phyloP scores from a whole-genome alignment of 768 basidiomycete species.

The Suillus occidentalis region DNA sequence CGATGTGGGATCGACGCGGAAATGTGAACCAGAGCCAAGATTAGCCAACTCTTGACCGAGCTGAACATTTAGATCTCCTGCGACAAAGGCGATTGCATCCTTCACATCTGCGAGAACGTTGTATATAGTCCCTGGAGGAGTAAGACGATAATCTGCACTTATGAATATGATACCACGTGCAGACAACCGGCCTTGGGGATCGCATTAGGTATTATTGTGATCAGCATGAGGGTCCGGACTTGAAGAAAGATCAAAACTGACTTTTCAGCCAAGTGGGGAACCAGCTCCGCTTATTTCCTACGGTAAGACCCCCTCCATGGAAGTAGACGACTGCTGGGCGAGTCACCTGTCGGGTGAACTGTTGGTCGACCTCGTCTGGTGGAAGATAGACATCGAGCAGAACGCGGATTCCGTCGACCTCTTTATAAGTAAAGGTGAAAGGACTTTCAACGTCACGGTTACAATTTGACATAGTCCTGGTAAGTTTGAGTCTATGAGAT shows the following conservation, averaged over 20 bases:
- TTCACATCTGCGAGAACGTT: conserved; percentile 58
- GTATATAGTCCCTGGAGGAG: conserved; percentile 52
- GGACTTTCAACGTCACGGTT: conserved; percentile 11
- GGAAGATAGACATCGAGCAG: conserved; percentile 37
- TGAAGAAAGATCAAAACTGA: conserved; percentile 27
- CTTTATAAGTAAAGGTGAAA: conserved; percentile 39
- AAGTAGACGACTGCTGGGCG: conserved; percentile 39
- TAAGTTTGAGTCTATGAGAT: not conserved
- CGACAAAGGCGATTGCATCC: conserved; percentile 53
- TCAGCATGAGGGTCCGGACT: not conserved
- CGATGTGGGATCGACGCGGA: conserved; percentile 41
- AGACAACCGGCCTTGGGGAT: conserved; percentile 42
- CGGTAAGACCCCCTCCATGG: conserved; percentile 59
- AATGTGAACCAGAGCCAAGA: conserved; percentile 13
- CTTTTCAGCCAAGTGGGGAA: conserved; percentile 66
- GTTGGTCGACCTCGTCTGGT: not conserved
- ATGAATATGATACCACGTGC: conserved; percentile 55
- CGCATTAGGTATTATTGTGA: not conserved
- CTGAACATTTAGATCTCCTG: conserved; percentile 19
- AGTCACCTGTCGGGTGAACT: not conserved
- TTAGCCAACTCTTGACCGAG: conserved; percentile 6
- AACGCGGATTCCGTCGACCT: conserved; percentile 23
- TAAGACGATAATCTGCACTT: conserved; percentile 61
- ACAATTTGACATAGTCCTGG: not conserved
- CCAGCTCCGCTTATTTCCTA: conserved; percentile 60